These are phyloP conservation scores for Colletotrichum magnum DNA, from an alignment of 2,329 filamentous ascomycete genomes.

Conservation along the genomic window DNA sequence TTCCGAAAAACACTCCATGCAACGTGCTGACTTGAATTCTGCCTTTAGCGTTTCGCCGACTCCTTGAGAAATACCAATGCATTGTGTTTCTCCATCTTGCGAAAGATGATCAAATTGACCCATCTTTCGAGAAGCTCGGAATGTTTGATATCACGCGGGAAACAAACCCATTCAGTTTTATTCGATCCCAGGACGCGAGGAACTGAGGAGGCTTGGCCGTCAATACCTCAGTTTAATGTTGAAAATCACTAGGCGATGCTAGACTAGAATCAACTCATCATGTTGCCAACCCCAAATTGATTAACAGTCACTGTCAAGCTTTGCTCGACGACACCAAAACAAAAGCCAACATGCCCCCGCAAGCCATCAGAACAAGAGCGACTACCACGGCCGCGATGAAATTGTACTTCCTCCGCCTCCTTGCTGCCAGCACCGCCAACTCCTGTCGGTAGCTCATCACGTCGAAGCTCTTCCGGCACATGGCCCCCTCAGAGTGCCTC, in stretches of 20 bases:
- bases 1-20: background rate
- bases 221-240: too few species aligned
- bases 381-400: background rate
- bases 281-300: background rate
- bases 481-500: background rate
- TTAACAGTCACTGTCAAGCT: background rate
- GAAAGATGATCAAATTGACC: background rate
- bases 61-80: background rate
- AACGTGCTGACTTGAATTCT: too few species aligned
- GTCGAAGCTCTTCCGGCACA: background rate
- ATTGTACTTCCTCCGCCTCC: conserved; percentile 3
- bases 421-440: background rate
- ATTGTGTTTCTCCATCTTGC: background rate
- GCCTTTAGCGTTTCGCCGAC: background rate
- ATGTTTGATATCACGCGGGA: background rate
- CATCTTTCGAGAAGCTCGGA: background rate
- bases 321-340: conserved; percentile 1
- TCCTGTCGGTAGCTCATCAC: background rate
- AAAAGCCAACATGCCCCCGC: conserved; percentile 20
- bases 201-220: too few species aligned
- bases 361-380: background rate
- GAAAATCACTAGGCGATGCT: too few species aligned
- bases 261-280: background rate
- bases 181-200: too few species aligned
- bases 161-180: background rate